A percentile compares a stretch with the other conserved stretches of the same genome.
These are phyloP conservation scores for Aspergillus cavernicola DNA, from an alignment of 495 filamentous ascomycete genomes.

Conservation along the genomic window DNA sequence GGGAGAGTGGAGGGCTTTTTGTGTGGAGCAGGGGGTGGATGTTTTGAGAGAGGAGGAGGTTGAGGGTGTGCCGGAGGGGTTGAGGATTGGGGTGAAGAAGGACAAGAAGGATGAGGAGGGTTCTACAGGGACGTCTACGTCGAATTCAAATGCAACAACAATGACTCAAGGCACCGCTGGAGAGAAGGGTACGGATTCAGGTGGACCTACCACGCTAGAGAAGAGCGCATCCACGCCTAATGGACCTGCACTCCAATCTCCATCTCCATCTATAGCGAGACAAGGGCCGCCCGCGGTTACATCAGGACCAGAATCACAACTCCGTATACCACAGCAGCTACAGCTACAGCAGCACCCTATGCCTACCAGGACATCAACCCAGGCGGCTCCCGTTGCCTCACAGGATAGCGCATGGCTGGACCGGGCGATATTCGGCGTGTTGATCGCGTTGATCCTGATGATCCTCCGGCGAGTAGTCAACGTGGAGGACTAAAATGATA, in stretches of 20 bases:
- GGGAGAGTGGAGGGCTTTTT: slow-evolving; percentile 57
- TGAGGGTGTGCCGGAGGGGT: slow-evolving; percentile 38
- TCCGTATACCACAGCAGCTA: not conserved
- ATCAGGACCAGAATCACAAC: slow-evolving; percentile 4
- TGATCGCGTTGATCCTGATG: slow-evolving; percentile 46
- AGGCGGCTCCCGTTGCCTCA: slow-evolving; percentile 6
- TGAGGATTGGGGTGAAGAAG: slow-evolving; percentile 46
- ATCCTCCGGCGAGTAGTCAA: slow-evolving; percentile 37
- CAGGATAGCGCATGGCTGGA: slow-evolving; percentile 50
- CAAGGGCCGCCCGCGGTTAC: not conserved
- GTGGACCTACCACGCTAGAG: too few species aligned
- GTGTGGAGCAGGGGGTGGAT: slow-evolving; percentile 47
- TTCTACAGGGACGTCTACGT: slow-evolving; percentile 15
- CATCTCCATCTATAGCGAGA: slow-evolving; percentile 7
- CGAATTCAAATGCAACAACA: not conserved
- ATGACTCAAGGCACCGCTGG: too few species aligned
- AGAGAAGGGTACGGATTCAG: too few species aligned
- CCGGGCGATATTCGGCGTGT: slow-evolving; percentile 51
- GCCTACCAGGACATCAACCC: not conserved
- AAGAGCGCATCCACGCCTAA: not conserved
- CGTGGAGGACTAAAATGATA: slow-evolving; percentile 27
- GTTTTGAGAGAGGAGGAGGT: slow-evolving; percentile 40
- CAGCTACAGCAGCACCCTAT: not conserved
- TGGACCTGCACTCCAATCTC: not conserved
- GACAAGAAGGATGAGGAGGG: slow-evolving; percentile 38